A percentile compares a stretch with the other conserved stretches of the same genome.
Evolutionary conservation across 73 alveolate genomes (phyloP).

Genomic region (Tetrahymena malaccensis): DNA sequence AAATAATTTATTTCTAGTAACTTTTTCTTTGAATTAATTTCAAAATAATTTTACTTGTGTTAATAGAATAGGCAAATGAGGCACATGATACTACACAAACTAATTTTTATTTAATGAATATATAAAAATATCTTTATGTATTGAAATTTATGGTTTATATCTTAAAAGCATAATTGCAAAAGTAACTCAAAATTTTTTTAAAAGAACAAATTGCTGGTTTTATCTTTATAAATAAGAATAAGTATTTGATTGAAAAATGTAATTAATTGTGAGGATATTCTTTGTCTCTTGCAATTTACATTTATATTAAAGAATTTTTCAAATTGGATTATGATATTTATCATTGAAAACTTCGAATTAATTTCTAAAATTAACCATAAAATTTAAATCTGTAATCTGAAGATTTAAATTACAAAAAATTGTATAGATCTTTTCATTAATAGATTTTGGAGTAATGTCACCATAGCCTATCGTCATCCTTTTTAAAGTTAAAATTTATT

Average conservation of each 20-base stretch:
- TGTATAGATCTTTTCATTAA: background rate
- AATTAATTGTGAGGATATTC: too few relatives aligned
- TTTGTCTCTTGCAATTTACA: too few relatives aligned
- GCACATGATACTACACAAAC: background rate
- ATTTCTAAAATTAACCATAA: background rate
- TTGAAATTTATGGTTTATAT: too few relatives aligned
- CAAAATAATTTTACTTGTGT: background rate
- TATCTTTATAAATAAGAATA: too few relatives aligned
- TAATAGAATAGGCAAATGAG: background rate
- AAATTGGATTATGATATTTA: too few relatives aligned
- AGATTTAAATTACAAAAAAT: background rate
- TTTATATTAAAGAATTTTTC: too few relatives aligned
- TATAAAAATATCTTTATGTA: too few relatives aligned
- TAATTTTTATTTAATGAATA: background rate
- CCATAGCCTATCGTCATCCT: background rate
- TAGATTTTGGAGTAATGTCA: background rate
- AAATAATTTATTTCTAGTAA: background rate
- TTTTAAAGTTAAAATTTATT: background rate
- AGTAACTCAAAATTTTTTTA: too few relatives aligned
- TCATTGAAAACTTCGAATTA: background rate
- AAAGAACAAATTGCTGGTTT: too few relatives aligned
- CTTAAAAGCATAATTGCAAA: too few relatives aligned
- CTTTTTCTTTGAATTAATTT: too few relatives aligned
- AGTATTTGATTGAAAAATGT: too few relatives aligned
- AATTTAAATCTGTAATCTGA: background rate